Evolutionary conservation across 768 basidiomycete genomes (phyloP).

Genomic region (Chalciporus chontae): DNA sequence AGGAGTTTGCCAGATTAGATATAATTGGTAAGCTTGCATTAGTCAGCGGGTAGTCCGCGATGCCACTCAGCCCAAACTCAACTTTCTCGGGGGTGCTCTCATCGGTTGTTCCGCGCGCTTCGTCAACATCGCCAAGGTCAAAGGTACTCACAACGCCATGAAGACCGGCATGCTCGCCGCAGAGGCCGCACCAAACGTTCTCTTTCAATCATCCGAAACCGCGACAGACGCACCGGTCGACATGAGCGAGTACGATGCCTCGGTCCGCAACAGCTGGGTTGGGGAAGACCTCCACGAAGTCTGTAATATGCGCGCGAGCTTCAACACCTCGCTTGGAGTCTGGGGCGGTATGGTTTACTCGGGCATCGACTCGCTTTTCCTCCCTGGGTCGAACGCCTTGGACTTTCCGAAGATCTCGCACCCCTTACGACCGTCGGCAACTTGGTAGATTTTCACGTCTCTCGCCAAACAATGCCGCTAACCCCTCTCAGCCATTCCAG

Average conservation of each 20-base stretch:
- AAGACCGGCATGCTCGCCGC: constrained; percentile 98
- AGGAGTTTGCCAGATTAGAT: too few relatives aligned
- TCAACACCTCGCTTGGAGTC: constrained; percentile 74
- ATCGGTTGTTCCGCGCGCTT: constrained; percentile 96
- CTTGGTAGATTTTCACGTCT: constrained; percentile 45
- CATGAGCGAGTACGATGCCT: constrained; percentile 69
- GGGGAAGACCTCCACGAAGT: constrained; percentile 85
- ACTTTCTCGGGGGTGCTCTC: constrained; percentile 92
- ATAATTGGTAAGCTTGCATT: too few relatives aligned
- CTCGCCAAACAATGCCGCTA: neutral
- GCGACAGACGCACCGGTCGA: constrained; percentile 37
- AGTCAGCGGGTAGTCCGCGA: too few relatives aligned
- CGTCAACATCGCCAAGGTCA: constrained; percentile 95
- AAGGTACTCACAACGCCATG: constrained; percentile 99
- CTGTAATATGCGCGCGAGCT: constrained; percentile 87
- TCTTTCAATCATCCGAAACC: constrained; percentile 30
- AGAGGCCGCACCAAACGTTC: constrained; percentile 72
- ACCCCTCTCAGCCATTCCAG: constrained; percentile 72
- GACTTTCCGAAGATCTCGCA: constrained; percentile 80
- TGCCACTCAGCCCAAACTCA: too few relatives aligned
- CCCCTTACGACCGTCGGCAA: constrained; percentile 97
- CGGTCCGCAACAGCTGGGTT: constrained; percentile 78
- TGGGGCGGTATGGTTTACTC: constrained; percentile 89
- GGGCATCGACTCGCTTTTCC: constrained; percentile 79
- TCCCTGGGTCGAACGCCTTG: constrained; percentile 84